Conservation (phyloP, 306 rosid species). For the Abrus pulchellus region DNA sequence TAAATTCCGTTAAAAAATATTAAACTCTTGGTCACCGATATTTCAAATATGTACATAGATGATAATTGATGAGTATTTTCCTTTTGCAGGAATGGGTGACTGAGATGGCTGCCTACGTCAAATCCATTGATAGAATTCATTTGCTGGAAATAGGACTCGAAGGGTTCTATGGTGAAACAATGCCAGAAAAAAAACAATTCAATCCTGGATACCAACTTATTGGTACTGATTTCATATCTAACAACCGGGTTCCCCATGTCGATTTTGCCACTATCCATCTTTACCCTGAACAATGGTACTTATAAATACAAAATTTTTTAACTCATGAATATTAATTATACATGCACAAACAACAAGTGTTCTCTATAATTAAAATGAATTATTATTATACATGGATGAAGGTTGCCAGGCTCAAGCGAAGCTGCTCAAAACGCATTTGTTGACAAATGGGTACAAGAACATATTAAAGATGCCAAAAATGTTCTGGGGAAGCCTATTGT, state of each 20-base stretch:
- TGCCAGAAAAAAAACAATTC: conserved; percentile 39
- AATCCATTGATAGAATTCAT: conserved; percentile 53
- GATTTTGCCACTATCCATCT: conserved; percentile 59
- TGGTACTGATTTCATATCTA: conserved; percentile 58
- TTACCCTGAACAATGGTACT: conserved; percentile 56
- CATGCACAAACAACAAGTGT: not conserved
- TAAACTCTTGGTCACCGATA: conserved; percentile 24
- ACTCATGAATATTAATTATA: not conserved
- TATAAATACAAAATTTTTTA: not conserved
- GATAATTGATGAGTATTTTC: not conserved
- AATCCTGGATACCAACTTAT: conserved; percentile 51
- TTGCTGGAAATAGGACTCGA: conserved; percentile 55
- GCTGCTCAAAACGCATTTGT: conserved; percentile 43
- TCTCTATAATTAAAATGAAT: too few relatives aligned
- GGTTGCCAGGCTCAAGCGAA: conserved; percentile 40
- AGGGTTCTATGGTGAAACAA: conserved; percentile 59
- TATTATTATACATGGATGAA: not conserved
- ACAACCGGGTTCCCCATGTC: conserved; percentile 48
- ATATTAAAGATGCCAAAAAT: conserved; percentile 33
- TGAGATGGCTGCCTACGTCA: conserved; percentile 55
- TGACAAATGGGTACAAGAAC: conserved; percentile 45
- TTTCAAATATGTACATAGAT: not conserved
- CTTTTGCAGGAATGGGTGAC: conserved; percentile 53
- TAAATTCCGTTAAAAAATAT: conserved; percentile 14
- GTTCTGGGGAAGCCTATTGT: conserved; percentile 47